phyloP scores from a whole-genome alignment of 192 early-diverging fungal species.

The Entrophospora sp. region DNA sequence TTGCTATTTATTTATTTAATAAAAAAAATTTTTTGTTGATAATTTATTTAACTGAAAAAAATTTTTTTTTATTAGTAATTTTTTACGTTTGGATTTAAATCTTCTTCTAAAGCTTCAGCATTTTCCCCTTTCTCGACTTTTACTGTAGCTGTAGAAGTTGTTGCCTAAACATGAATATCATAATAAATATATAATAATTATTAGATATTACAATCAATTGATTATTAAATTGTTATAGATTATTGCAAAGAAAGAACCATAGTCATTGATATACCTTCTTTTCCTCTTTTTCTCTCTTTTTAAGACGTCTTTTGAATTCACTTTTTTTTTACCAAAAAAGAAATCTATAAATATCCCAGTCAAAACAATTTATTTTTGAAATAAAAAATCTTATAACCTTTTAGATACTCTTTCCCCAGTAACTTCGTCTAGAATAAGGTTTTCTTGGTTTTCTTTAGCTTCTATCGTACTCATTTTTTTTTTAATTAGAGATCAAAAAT shows the following conservation, averaged over 20 bases:
- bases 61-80: no score
- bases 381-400: constrained; percentile 46
- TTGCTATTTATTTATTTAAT: constrained; percentile 54
- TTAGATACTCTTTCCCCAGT: constrained; percentile 95
- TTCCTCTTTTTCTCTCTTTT: constrained; percentile 85
- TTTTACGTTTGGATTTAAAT: constrained; percentile 80
- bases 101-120: constrained; percentile 70
- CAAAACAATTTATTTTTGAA: not conserved
- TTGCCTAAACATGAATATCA: no score
- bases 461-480: constrained; percentile 11
- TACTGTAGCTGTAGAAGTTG: constrained; percentile 40
- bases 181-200: no score
- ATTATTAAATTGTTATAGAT: not conserved
- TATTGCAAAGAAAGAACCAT: not conserved
- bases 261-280: constrained; percentile 40
- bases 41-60: no score
- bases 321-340: no score
- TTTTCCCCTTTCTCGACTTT: constrained; percentile 34
- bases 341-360: not conserved
- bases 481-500: no score
- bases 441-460: constrained; percentile 28
- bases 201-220: no score
- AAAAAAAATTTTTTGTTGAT: no score
- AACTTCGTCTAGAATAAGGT: constrained; percentile 65
- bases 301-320: constrained; percentile 86